Evolutionary conservation across 2,329 filamentous ascomycete genomes (phyloP).

Genomic region (Verticillium tricorpus): DNA sequence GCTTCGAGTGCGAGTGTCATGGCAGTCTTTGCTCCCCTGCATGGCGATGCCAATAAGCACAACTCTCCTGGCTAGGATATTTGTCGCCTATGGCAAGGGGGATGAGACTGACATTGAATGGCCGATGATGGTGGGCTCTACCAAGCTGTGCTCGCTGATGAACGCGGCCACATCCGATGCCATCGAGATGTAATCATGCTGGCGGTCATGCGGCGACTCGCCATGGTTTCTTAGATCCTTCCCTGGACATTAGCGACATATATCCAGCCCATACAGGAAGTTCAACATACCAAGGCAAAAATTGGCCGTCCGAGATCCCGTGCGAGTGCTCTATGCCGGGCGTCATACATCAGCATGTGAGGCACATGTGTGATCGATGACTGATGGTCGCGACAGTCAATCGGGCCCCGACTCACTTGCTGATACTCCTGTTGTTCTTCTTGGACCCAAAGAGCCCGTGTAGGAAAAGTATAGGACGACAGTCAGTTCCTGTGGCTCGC

Average conservation of each 20-base stretch:
- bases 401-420: constrained; percentile 63
- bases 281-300: constrained; percentile 66
- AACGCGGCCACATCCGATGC: constrained; percentile 80
- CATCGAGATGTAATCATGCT: constrained; percentile 79
- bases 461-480: constrained; percentile 74
- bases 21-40: constrained; percentile 82
- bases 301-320: constrained; percentile 75
- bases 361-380: background rate
- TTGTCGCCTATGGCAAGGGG: background rate
- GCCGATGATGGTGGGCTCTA: constrained; percentile 73
- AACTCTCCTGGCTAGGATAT: background rate
- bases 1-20: constrained; percentile 78
- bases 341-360: background rate
- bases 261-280: constrained; percentile 6
- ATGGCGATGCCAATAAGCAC: background rate
- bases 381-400: background rate
- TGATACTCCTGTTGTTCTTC: constrained; percentile 90
- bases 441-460: constrained; percentile 94
- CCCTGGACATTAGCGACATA: constrained; percentile 6
- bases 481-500: constrained; percentile 30
- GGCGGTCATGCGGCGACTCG: constrained; percentile 71
- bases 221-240: constrained; percentile 92
- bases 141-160: constrained; percentile 65
- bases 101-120: constrained; percentile 72
- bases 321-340: constrained; percentile 62